These are phyloP conservation scores for Melampsora larici-populina DNA, from an alignment of 1,284 basidiomycete species.

Conservation along the genomic window DNA sequence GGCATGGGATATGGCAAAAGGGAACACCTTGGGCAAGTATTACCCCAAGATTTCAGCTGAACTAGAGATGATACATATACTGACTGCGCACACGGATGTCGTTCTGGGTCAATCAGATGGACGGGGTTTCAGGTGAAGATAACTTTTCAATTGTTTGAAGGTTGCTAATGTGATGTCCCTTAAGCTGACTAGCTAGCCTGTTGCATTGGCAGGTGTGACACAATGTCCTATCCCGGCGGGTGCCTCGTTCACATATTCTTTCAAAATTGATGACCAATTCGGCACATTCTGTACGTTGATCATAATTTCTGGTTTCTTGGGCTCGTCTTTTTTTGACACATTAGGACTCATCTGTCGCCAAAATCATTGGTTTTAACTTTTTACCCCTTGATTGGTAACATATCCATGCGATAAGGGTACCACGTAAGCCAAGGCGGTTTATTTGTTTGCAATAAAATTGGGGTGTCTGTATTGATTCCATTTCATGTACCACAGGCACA, in stretches of 20 bases:
- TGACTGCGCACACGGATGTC: no score
- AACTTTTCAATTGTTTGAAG: conserved; percentile 42
- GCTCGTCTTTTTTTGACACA: neutral
- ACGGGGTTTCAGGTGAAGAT: conserved; percentile 41
- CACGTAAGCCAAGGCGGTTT: conserved; percentile 7
- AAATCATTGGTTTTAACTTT: neutral
- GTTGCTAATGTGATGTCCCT: neutral
- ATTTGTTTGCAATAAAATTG: no score
- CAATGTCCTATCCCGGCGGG: conserved; percentile 49
- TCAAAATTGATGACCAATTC: conserved; percentile 24
- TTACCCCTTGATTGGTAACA: neutral
- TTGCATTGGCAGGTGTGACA: conserved; percentile 45
- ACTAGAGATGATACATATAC: no score
- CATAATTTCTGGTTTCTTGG: neutral
- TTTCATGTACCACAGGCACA: conserved; percentile 46
- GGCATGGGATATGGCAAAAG: conserved; percentile 55
- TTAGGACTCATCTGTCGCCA: neutral
- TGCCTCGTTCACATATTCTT: conserved; percentile 13
- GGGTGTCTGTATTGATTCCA: conserved; percentile 47
- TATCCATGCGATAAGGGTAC: conserved; percentile 17
- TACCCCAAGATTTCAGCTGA: neutral
- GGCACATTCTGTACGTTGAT: conserved; percentile 37
- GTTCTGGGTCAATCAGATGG: conserved; percentile 10
- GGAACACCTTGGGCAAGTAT: conserved; percentile 50
- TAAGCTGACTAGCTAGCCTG: neutral